Percentiles rank a stretch among this genome's conserved stretches.
Evolutionary conservation across 2,329 filamentous ascomycete genomes (phyloP).

Genomic region (Emergomyces africanus): DNA sequence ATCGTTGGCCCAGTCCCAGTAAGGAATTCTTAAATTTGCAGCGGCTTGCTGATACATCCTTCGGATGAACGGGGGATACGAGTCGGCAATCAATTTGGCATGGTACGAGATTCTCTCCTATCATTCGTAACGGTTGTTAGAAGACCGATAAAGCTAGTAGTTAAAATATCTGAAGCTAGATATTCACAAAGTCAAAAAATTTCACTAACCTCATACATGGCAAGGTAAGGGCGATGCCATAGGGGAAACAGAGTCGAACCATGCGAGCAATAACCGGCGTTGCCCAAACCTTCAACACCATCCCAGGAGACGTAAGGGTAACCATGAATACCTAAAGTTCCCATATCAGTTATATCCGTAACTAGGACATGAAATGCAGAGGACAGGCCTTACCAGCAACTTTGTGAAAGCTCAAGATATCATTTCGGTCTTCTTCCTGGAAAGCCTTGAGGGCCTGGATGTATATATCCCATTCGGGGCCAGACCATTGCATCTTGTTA

Average conservation of each 20-base stretch:
- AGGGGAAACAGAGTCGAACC: constrained; percentile 61
- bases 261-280: constrained; percentile 65
- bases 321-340: constrained; percentile 60
- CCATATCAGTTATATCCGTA: neutral
- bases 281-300: constrained; percentile 35
- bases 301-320: constrained; percentile 53
- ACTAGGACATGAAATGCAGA: neutral
- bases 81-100: constrained; percentile 25
- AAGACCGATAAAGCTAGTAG: neutral
- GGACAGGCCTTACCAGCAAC: constrained; percentile 48
- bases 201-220: constrained; percentile 41
- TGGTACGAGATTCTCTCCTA: constrained; percentile 28
- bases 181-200: neutral
- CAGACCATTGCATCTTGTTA: constrained; percentile 48
- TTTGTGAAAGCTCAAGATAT: constrained; percentile 62
- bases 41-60: constrained; percentile 36
- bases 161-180: neutral
- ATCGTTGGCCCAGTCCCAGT: constrained; percentile 38
- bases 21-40: constrained; percentile 32
- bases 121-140: neutral
- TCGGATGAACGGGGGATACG: constrained; percentile 35
- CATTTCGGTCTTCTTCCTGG: constrained; percentile 51
- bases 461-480: constrained; percentile 58
- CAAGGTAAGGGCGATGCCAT: constrained; percentile 75
- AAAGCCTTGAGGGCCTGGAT: constrained; percentile 62